A percentile compares a stretch with the other conserved stretches of the same genome.
Conservation (phyloP, 495 filamentous ascomycete species). For the Penicillium arizonense region DNA sequence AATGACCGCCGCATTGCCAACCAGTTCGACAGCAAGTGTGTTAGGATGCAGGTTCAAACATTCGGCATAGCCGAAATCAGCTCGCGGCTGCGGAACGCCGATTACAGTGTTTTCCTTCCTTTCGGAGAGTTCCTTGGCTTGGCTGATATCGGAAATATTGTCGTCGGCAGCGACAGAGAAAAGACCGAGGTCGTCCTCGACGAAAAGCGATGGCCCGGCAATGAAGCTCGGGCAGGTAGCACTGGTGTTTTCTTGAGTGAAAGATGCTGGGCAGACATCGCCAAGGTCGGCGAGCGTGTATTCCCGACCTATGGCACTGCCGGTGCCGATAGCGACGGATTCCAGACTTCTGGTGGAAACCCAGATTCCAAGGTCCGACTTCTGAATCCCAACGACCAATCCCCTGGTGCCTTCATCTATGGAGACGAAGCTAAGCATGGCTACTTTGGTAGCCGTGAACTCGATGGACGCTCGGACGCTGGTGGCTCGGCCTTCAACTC, state of each 20-base stretch:
- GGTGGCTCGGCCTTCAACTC: constrained; percentile 83
- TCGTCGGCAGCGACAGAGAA: constrained; percentile 90
- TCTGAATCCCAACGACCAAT: constrained; percentile 55
- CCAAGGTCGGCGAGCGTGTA: constrained; percentile 68
- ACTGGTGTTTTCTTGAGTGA: constrained; percentile 97
- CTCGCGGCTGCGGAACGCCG: constrained; percentile 83
- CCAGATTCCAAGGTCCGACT: constrained; percentile 70
- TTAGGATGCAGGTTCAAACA: constrained; percentile 89
- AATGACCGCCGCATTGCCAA: constrained; percentile 97
- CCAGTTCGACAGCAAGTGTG: constrained; percentile 98
- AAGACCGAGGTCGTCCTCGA: constrained; percentile 88
- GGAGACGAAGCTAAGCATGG: constrained; percentile 68
- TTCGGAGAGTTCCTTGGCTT: constrained; percentile 94
- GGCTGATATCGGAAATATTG: constrained; percentile 73
- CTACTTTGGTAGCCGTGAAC: constrained; percentile 80
- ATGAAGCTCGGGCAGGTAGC: constrained; percentile 85
- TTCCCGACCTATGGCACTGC: constrained; percentile 51
- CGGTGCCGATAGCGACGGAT: constrained; percentile 45
- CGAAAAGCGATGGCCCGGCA: constrained; percentile 84
- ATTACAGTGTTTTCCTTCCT: constrained; percentile 93
- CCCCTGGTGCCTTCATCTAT: constrained; percentile 62
- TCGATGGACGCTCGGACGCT: constrained; percentile 86
- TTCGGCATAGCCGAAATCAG: constrained; percentile 97
- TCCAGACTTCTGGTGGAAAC: constrained; percentile 45
- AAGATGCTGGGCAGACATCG: constrained; percentile 87